Base-by-base conservation (phyloP, 2,329 filamentous ascomycete genomes). In the Diaporthe vaccinii region DNA sequence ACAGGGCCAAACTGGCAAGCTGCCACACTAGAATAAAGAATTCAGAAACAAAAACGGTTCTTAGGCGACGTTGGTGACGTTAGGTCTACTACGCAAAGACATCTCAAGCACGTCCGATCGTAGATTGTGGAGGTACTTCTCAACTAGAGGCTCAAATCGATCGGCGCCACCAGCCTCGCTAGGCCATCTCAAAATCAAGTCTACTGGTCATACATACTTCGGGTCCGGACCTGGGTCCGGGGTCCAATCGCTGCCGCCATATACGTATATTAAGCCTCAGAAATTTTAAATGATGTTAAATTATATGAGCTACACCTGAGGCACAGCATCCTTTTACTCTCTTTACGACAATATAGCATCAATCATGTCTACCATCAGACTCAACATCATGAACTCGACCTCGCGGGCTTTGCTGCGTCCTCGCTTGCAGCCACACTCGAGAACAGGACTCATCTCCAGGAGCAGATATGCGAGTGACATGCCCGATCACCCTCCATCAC, bases 131-230 rank as follows among this genome's bases (percentile, higher is more conserved):
- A 36, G 46, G 49, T 28, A 28, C 34, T 69, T 39, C 44, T 39
- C 46, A 28, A 25, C 15, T 53, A 53, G 65, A 68, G 46, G 46
- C 65, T 68, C 46, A 53, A 39, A 39, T n/a, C 34, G 65, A 69
- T 69, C 65, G 65, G 49, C 65, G 65, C 65, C 36, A 55, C 20
- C 49, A 68, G 65, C 31, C 49, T 69, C 41, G 65, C 49, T 69
- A 69, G 65, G 49, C 14, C 36, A 10, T n/a, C n/a, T 61, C 28
- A 46, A 34, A 12, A n/a, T 10, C 69, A 51, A 58, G 69, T 72
- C 69, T 61, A 61, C 34, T 61, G 69, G 69, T 72, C 69, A 72
- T 58, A 72, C 65, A 69, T 39, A 25, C 20, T 17, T n/a, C 10
- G 53, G 49, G 8, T 22, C 36, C 36, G 31, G 65, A 15, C 34